Evolutionary conservation across 768 basidiomycete species (phyloP), one percentile per base, ranked within the genome.

Genomic region (Boletales sp.): DNA sequence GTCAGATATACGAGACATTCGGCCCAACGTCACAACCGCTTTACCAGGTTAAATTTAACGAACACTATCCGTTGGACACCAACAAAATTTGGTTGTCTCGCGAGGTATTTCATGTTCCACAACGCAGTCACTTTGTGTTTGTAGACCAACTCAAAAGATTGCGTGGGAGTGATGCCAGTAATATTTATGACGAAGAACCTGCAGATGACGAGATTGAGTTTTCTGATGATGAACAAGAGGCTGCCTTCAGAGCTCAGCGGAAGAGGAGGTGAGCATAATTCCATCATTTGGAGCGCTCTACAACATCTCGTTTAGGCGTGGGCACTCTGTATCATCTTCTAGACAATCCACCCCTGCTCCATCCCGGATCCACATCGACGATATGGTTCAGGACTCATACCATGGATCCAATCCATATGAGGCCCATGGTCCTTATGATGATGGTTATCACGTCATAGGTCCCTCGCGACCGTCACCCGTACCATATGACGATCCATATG

Each of bases 101-200:
- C 28, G 75, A 82, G 50, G 84, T 97, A 31, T 98, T 84, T 68
- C 92, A 94, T 67, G 80, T 92, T 33, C 87, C 90, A 2, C 72
- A 76, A 36, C 82, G 82, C 37, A 94, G 93, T 67, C 77, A 80
- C 38, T 94, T 94, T 63, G 86, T 97, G 45, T 93, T 90, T 65
- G 76, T 93, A 40, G 74, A 78, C 34, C 80, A 84, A 41, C 77
- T 97, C 41, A 78, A 80, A 51, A 75, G 71, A 15, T 64, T 82
- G 54, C 94, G 85, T 63, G 95, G 94, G 37, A 93, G 90, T 56
- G 95, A 98, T 58, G 95, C 95, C 18, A 92, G 89, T 61, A 98
- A 97, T 63, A 76, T 93, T 10, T 83, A 93, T 57, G 95, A 98
- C 62, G 95, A 98, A 68, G 95, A 98, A 65, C 86, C 90, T 3